These are phyloP conservation scores for Exserohilum turcica DNA, from an alignment of 2,329 filamentous ascomycete species.

Conservation along the genomic window DNA sequence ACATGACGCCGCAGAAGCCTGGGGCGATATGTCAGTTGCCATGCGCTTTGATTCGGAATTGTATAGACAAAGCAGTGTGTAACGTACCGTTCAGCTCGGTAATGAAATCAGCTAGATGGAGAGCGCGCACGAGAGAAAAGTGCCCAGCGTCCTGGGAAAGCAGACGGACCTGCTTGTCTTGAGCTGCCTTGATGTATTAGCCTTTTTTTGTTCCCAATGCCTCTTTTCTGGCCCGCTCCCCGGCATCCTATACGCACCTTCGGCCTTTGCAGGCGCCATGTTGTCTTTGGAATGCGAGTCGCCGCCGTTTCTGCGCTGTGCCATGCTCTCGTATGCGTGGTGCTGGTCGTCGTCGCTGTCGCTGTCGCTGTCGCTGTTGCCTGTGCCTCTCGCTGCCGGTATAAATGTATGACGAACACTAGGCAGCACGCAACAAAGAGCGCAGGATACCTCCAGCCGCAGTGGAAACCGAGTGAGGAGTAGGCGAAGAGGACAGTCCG, in stretches of 20 bases:
- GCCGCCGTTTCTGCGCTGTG: conserved; percentile 15
- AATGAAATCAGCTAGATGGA: conserved; percentile 83
- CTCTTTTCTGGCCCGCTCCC: not conserved
- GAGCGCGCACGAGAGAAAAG: conserved; percentile 64
- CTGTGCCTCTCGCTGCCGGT: not conserved
- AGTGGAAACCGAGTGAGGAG: not conserved
- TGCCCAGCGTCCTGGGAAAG: conserved; percentile 73
- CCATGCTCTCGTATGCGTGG: conserved; percentile 8
- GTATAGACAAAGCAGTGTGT: no score
- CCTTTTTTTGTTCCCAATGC: no score
- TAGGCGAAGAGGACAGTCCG: no score
- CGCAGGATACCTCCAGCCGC: not conserved
- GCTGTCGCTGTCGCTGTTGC: not conserved
- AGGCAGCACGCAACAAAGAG: not conserved
- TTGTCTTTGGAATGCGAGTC: conserved; percentile 48
- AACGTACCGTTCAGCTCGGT: conserved; percentile 76
- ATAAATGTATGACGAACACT: not conserved
- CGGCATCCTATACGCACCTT: conserved; percentile 46
- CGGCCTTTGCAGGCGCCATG: conserved; percentile 45
- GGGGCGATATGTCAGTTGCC: conserved; percentile 1
- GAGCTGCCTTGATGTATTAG: conserved; percentile 51
- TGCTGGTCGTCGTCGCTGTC: not conserved
- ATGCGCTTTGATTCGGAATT: no score
- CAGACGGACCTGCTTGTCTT: conserved; percentile 77
- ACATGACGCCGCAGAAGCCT: conserved; percentile 91